Evolutionary conservation across 2,329 filamentous ascomycete genomes (phyloP), one percentile per base, ranked within the genome.

Genomic region (Aspergillus eucalypticola): DNA sequence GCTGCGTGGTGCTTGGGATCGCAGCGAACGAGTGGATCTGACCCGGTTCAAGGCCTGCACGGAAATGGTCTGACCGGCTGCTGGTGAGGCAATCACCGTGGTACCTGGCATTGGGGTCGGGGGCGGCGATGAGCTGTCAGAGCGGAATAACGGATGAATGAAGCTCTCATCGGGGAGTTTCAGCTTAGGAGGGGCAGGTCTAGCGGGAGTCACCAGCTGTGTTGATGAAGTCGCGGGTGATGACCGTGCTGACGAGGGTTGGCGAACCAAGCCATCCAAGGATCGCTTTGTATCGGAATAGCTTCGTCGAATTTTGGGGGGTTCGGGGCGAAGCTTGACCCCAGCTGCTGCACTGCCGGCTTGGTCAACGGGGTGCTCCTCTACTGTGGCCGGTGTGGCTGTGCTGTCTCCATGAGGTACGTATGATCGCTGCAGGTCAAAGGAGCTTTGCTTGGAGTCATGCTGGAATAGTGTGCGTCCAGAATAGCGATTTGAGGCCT

Each of bases 101-200:
- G 84, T 87, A 0, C 82, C 82, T 0, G 80, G 79, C 0, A 81
- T 82, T 2, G 80, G 71, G 1, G 80, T 77, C 10, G 83, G 81
- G 2, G 83, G 81, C 17, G 84, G 83, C 1, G 76, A 77, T 8
- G 83, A 82, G 61, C 80, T 84, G 62, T 81, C 81, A 3, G 78
- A 78, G 44, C 84, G 79, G 71, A 87, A 86, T 3, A 86, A 75
- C 11, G 84, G 84, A 65, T 86, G 84, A 54, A 86, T 86, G 59
- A 85, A 78, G 10, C 79, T 77, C 66, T 85, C 82, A 60, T 78
- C 78, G 13, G 67, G 59, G 3, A 67, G 57, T 19, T 60, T 64
- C 32, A 68, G 52, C 55, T 66, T 70, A 32, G 69, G 51, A 17
- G 62, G 58, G 3, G 46, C 35, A 21, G 66, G 63, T 48, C 57